Conservation (phyloP, 495 filamentous ascomycete species). For the Neurospora africana region DNA sequence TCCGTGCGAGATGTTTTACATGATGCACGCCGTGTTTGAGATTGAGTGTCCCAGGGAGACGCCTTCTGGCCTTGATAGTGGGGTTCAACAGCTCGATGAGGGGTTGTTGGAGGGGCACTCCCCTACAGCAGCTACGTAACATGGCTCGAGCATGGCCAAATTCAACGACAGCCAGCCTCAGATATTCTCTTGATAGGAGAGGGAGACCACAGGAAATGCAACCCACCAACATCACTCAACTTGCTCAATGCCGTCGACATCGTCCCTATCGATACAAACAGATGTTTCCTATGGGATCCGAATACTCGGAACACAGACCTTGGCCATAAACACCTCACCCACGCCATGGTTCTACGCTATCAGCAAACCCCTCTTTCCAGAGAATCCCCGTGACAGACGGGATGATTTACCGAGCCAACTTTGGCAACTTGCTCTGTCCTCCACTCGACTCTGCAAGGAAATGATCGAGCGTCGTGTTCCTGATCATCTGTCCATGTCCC, state of each 20-base stretch:
- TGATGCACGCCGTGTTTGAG: constrained; percentile 11
- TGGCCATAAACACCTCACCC: neutral
- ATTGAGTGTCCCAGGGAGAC: constrained; percentile 6
- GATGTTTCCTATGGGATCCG: neutral
- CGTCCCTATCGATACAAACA: neutral
- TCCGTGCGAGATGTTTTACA: neutral
- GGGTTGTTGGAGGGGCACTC: neutral
- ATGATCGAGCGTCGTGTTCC: neutral
- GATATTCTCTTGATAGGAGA: too few species aligned
- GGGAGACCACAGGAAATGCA: neutral
- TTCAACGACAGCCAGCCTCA: neutral
- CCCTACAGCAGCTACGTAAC: neutral
- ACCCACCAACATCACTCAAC: neutral
- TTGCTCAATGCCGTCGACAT: neutral
- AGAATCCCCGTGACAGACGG: neutral
- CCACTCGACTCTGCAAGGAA: neutral
- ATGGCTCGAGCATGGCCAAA: neutral
- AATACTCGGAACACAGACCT: neutral
- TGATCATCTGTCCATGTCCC: neutral
- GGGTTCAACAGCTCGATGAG: neutral
- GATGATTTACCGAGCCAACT: neutral
- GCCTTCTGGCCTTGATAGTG: constrained; percentile 2
- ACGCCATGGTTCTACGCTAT: neutral
- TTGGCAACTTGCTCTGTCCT: neutral
- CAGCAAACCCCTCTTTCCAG: neutral